Conservation (phyloP, 192 early-diverging fungal species). For the Coemansia sp. region DNA sequence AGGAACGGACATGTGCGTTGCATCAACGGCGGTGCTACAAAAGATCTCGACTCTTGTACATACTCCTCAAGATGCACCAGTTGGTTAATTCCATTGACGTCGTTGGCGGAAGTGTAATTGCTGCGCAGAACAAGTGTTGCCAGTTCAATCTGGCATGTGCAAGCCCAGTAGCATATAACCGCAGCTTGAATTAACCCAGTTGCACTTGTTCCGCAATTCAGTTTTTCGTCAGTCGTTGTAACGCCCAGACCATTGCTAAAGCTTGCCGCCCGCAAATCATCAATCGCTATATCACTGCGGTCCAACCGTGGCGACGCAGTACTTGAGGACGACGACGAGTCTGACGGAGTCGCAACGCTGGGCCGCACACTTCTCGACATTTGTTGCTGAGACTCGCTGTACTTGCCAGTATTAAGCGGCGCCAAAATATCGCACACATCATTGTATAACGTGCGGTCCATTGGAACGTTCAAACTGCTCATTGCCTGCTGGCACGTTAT, state of each 20-base stretch:
- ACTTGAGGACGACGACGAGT: conserved; percentile 5
- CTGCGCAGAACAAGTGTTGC: conserved; percentile 4
- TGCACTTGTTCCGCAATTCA: neutral
- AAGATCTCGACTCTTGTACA: neutral
- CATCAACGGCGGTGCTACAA: neutral
- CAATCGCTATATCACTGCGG: conserved; percentile 16
- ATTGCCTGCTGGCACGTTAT: neutral
- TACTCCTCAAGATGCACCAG: neutral
- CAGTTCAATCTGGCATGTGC: conserved; percentile 17
- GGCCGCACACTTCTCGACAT: neutral
- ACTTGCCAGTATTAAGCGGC: neutral
- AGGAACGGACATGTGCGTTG: neutral
- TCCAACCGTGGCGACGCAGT: conserved; percentile 8
- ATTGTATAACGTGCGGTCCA: neutral
- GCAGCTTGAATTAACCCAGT: neutral
- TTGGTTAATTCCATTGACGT: neutral
- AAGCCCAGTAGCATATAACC: conserved; percentile 33
- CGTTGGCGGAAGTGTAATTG: neutral
- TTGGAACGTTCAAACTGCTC: too few species aligned
- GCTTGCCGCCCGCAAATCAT: conserved; percentile 20
- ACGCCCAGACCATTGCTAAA: neutral
- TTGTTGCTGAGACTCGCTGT: neutral
- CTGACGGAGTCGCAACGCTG: conserved; percentile 6
- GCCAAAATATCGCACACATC: neutral
- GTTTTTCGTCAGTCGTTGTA: neutral